Percentiles rank a stretch among this genome's conserved stretches.
These are phyloP conservation scores for Agaricus sinodeliciosus DNA, from an alignment of 768 basidiomycete genomes.

Conservation along the genomic window DNA sequence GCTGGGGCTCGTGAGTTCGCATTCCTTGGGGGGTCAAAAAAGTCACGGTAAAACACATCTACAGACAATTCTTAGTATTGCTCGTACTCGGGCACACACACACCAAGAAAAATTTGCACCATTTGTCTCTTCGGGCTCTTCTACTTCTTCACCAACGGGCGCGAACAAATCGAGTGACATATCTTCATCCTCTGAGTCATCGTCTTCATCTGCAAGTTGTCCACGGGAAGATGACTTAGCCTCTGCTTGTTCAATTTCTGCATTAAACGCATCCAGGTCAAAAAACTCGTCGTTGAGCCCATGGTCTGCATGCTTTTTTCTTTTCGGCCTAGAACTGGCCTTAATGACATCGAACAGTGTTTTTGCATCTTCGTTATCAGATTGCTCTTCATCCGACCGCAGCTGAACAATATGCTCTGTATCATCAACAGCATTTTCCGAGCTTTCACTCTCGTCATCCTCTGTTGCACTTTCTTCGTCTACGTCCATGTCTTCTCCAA, in stretches of 20 bases:
- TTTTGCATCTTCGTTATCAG: constrained; percentile 26
- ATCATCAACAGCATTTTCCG: constrained; percentile 9
- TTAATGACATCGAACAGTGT: constrained; percentile 19
- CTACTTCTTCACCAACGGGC: constrained; percentile 38
- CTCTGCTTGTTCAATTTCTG: constrained; percentile 76
- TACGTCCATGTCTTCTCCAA: constrained; percentile 17
- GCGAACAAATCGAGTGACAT: constrained; percentile 62
- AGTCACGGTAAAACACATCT: constrained; percentile 72
- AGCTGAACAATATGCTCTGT: constrained; percentile 25
- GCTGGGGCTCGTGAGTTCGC: constrained; percentile 12
- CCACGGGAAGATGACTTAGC: constrained; percentile 56
- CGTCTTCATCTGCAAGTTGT: constrained; percentile 37
- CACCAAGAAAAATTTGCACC: constrained; percentile 26
- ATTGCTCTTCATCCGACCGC: constrained; percentile 16
- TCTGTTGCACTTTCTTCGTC: constrained; percentile 11
- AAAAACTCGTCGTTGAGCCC: constrained; percentile 90
- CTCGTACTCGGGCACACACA: neutral
- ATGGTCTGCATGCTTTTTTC: constrained; percentile 18
- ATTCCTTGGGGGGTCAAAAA: constrained; percentile 62
- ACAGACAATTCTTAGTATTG: neutral
- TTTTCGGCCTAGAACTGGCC: constrained; percentile 20
- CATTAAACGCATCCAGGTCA: constrained; percentile 80
- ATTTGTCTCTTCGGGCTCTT: constrained; percentile 31
- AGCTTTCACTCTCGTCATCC: constrained; percentile 15
- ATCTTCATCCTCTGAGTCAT: constrained; percentile 50